These are phyloP conservation scores for Marchantia polymorpha DNA, from an alignment of 225 moss, liverwort and hornwort genomes.

Conservation along the genomic window DNA sequence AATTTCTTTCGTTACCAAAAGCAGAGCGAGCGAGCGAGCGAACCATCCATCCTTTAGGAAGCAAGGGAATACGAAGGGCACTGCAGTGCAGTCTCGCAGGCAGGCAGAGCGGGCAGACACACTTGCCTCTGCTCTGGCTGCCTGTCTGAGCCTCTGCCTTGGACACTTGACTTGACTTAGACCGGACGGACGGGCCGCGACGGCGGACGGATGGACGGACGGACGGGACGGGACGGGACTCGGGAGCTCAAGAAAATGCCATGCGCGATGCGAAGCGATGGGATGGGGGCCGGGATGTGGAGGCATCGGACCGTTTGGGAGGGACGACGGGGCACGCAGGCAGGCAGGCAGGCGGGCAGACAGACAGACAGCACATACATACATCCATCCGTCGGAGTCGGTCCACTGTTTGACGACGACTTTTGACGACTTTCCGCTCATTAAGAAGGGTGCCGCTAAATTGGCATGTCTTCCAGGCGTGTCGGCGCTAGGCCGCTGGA, in stretches of 20 bases:
- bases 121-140: neutral
- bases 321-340: neutral
- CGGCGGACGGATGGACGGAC: neutral
- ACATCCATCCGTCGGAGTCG: neutral
- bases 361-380: too few species aligned
- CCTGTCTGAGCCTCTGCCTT: neutral
- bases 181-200: neutral
- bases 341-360: too few species aligned
- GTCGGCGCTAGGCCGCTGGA: slow-evolving; percentile 8
- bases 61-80: neutral
- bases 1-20: neutral
- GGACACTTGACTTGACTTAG: slow-evolving; percentile 3
- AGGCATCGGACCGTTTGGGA: neutral
- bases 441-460: slow-evolving; percentile 8
- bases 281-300: neutral
- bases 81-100: too few species aligned
- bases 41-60: neutral
- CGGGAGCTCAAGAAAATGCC: neutral
- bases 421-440: slow-evolving; percentile 6
- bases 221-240: neutral
- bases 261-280: neutral
- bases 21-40: neutral
- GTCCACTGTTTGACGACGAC: slow-evolving; percentile 8
- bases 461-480: slow-evolving; percentile 12
- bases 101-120: neutral